Evolutionary conservation across 345 rosid genomes (phyloP).

Genomic region (Eucalyptus rudis): DNA sequence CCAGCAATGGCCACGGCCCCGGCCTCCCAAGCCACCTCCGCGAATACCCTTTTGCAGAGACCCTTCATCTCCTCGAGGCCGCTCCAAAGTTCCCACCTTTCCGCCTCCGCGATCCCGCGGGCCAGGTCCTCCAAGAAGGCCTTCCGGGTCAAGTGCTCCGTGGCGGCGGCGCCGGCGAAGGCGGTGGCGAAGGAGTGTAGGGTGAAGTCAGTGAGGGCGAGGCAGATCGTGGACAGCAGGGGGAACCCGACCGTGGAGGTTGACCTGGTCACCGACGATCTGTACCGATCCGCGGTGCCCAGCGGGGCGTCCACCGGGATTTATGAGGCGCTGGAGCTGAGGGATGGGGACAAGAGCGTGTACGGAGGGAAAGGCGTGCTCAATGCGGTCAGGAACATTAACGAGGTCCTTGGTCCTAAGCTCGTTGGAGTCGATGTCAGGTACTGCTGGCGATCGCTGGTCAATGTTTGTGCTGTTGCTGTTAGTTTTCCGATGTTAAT

Average conservation of each 20-base stretch:
- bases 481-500: not conserved
- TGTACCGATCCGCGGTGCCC: slow-evolving; percentile 89
- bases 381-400: slow-evolving; percentile 63
- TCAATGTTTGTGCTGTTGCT: not conserved
- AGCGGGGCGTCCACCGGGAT: slow-evolving; percentile 99
- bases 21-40: not conserved
- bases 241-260: slow-evolving; percentile 99
- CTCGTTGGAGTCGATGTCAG: slow-evolving; percentile 87
- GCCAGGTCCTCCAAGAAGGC: not conserved
- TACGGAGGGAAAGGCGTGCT: slow-evolving; percentile 96
- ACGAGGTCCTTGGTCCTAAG: slow-evolving; percentile 71
- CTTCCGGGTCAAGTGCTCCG: slow-evolving; percentile 35
- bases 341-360: slow-evolving; percentile 75
- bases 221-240: slow-evolving; percentile 97
- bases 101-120: not conserved
- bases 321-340: slow-evolving; percentile 92
- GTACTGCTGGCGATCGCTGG: slow-evolving; percentile 10
- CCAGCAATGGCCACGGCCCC: slow-evolving; percentile 43
- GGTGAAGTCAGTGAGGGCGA: slow-evolving; percentile 74
- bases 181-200: slow-evolving; percentile 21
- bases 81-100: slow-evolving; percentile 1
- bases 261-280: slow-evolving; percentile 70
- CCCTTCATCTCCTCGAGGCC: slow-evolving; percentile 18
- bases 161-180: slow-evolving; percentile 1
- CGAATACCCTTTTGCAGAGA: not conserved